Base-by-base conservation (phyloP, 2,329 filamentous ascomycete genomes). In the Colletotrichum lupini region DNA sequence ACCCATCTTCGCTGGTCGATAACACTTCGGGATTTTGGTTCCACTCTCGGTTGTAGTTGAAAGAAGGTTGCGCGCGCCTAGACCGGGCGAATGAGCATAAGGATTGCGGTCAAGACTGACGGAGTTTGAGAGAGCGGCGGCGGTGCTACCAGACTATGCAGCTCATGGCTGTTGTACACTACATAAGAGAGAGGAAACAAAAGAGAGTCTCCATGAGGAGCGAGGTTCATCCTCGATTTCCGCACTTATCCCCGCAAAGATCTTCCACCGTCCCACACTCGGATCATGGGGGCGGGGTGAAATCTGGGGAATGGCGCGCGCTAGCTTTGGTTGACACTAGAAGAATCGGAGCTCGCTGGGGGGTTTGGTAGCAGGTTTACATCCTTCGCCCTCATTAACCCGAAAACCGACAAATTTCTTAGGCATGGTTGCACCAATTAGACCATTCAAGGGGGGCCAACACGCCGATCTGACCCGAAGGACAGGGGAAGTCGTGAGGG, bases 1-100 rank as follows among this genome's bases (percentile, higher is more conserved):
- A 68, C 79, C 81, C 82, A 83, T 83, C 4, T 24, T 61, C 8
- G 7, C 12, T 1, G 52, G 0, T 1, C 7, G 11, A 28, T 14
- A 12, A 32, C 4, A 11, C 9, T 2, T 2, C 28, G 16, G 32
- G 16, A 42, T 16, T 3, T 26, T 12, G 8, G n/a, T 24, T 28
- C 32, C 3, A 5, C 7, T 9, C 2, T 56, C 8, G 16, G 32
- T 9, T 24, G 62, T 56, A 8, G 59, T 46, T 19, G 59, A 56
- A 59, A 59, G 22, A 30, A 63, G 59, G 26, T 64, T 35, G 19
- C 30, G 16, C 8, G 12, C 30, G 49, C n/a, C 22, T 28, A 42
- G 49, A 28, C 9, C 8, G 5, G 8, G 5, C 35, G 22, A 26
- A 16, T 22, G 22, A 24, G 49, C 22, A 46, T 11, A 6, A 32